These are phyloP conservation scores for Adansonia gregorii DNA, from an alignment of 441 rosid species.

Conservation along the genomic window DNA sequence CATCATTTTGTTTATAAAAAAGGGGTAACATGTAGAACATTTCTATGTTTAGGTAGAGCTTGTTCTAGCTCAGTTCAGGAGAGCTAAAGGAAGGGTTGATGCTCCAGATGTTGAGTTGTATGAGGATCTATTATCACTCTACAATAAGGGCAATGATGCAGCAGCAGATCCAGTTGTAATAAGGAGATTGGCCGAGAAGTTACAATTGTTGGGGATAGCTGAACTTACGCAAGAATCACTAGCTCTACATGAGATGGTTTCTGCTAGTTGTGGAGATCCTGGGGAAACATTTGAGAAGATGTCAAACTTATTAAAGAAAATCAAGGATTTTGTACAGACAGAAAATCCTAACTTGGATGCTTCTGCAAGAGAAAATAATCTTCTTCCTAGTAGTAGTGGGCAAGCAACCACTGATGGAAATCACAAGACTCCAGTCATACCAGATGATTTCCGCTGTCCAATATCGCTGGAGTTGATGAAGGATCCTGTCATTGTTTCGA, in stretches of 20 bases:
- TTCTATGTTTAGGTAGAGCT: constrained; percentile 69
- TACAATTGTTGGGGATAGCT: constrained; percentile 69
- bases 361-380: constrained; percentile 47
- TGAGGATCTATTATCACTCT: constrained; percentile 65
- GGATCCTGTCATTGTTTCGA: constrained; percentile 96
- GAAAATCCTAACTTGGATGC: constrained; percentile 61
- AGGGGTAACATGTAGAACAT: not conserved
- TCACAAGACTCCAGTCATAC: constrained; percentile 70
- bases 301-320: constrained; percentile 74
- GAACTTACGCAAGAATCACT: constrained; percentile 88
- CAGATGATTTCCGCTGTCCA: constrained; percentile 96
- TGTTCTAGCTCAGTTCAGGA: constrained; percentile 78
- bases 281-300: constrained; percentile 79
- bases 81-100: constrained; percentile 89
- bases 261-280: constrained; percentile 70
- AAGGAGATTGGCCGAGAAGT: constrained; percentile 64
- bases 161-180: constrained; percentile 55
- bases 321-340: constrained; percentile 85
- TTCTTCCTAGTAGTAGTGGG: constrained; percentile 52
- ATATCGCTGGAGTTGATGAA: constrained; percentile 92
- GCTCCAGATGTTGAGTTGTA: constrained; percentile 59
- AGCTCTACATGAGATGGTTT: constrained; percentile 88
- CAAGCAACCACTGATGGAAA: constrained; percentile 59
- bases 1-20: not conserved
- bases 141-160: constrained; percentile 53